Percentiles rank a stretch among this genome's conserved stretches.
Evolutionary conservation across 1,284 basidiomycete genomes (phyloP).

Genomic region (Melampsora larici-populina): DNA sequence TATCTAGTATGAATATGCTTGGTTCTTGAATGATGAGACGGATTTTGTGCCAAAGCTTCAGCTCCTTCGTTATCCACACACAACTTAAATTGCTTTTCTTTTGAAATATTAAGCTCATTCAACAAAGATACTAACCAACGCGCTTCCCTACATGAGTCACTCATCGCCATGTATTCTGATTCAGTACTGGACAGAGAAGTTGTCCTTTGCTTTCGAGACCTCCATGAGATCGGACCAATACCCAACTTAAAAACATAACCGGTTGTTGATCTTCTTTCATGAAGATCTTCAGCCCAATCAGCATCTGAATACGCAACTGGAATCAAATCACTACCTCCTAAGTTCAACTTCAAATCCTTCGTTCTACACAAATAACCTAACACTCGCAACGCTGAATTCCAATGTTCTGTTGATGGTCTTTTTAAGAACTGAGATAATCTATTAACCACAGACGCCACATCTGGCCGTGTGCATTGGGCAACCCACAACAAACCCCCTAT

Average conservation of each 20-base stretch:
- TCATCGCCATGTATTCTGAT: conserved; percentile 19
- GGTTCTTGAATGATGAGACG: neutral
- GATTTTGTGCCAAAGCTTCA: neutral
- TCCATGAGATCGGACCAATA: conserved; percentile 2
- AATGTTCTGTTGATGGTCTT: neutral
- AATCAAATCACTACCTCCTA: neutral
- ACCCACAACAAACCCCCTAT: too few species aligned
- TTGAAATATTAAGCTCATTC: too few species aligned
- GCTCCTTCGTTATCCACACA: conserved; percentile 7
- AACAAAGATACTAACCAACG: neutral
- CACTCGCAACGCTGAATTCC: conserved; percentile 1
- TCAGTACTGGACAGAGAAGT: too few species aligned
- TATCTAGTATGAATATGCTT: conserved; percentile 27
- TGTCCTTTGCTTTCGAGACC: neutral
- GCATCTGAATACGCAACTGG: neutral
- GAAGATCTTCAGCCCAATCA: conserved; percentile 9
- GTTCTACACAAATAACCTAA: conserved; percentile 3
- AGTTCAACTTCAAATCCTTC: neutral
- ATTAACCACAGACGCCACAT: conserved; percentile 17
- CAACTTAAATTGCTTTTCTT: too few species aligned
- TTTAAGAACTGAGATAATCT: conserved; percentile 9
- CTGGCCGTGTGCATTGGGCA: too few species aligned
- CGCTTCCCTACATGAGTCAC: neutral
- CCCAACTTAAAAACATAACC: conserved; percentile 5
- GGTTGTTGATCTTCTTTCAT: neutral